Base-by-base conservation (phyloP, 306 rosid species). In the Ziziphus jujuba region DNA sequence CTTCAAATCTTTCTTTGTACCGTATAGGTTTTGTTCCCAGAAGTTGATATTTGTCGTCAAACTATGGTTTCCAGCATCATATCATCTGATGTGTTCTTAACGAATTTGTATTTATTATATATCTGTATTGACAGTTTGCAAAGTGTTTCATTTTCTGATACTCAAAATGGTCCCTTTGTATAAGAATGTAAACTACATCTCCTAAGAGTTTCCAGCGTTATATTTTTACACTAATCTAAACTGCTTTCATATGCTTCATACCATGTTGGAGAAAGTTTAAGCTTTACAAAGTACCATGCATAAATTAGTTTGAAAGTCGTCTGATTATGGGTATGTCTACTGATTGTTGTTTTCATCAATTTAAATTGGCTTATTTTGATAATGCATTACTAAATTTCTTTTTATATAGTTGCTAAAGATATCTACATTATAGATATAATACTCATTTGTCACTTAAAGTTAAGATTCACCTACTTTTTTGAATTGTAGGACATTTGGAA, bases 401-500 rank as follows among this genome's bases (percentile, higher is more conserved):
- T 50, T 13, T 50, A n/a, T n/a, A 22, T 3, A 16, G 45, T 8
- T 40, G 10, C 45, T 6, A 3, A 6, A 36, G 9, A 40, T 40
- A 40, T 22, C 28, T 8, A 57, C 28, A 31, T 35, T 56, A 34
- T 33, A 6, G 33, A 35, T 34, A 34, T 59, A 21, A 52, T 60
- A 7, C 48, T 9, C 9, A 36, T 17, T 15, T 34, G 24, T 54
- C 31, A 11, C 66, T 56, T 51, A 19, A 52, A 51, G 13, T 4
- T 61, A 33, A 40, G 24, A 51, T 61, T 28, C 20, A 45, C 45
- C 45, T 6, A 12, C 45, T 61, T n/a, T 38, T 56, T 28, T 15
- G 6, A 33, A 43, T 63, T 77, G 74, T 56, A 93, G 97, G 99
- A 93, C 75, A 88, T 93, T 69, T 93, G 99, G 99, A 93, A 93